Evolutionary conservation across 2,329 filamentous ascomycete species (phyloP).

Genomic region (Claviceps capensis): DNA sequence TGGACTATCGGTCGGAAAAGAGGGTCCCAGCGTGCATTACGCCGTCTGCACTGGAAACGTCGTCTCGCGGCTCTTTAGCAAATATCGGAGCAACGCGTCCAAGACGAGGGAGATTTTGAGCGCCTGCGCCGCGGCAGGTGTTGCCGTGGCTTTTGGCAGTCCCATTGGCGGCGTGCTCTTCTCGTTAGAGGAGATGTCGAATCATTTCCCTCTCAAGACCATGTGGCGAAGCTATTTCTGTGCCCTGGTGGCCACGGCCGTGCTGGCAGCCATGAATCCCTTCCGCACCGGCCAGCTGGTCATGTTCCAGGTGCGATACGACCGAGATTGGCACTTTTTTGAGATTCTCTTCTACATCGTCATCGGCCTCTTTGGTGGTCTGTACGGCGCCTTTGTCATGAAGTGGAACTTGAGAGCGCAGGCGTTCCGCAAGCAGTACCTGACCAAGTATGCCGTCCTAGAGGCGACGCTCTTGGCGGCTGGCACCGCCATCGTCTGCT

Average conservation of each 20-base stretch:
- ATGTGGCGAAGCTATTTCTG: slow-evolving; percentile 98
- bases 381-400: slow-evolving; percentile 94
- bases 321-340: slow-evolving; percentile 96
- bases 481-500: slow-evolving; percentile 82
- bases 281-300: slow-evolving; percentile 94
- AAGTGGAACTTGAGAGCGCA: slow-evolving; percentile 92
- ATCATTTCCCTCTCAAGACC: slow-evolving; percentile 90
- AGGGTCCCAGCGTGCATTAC: slow-evolving; percentile 97
- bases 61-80: slow-evolving; percentile 82
- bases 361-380: slow-evolving; percentile 80
- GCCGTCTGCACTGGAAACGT: slow-evolving; percentile 96
- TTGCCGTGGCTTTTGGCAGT: slow-evolving; percentile 92
- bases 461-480: slow-evolving; percentile 77
- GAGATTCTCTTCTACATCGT: slow-evolving; percentile 86
- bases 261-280: slow-evolving; percentile 90
- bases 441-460: slow-evolving; percentile 68
- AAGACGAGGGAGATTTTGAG: slow-evolving; percentile 93
- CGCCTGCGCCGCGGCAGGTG: slow-evolving; percentile 85
- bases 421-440: slow-evolving; percentile 86
- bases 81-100: slow-evolving; percentile 81
- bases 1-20: slow-evolving; percentile 88
- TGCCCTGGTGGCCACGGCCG: slow-evolving; percentile 84
- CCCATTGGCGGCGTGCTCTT: slow-evolving; percentile 95
- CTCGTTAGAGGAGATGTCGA: slow-evolving; percentile 95
- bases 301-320: slow-evolving; percentile 97